phyloP scores from a whole-genome alignment of 805 yeast species.

The Sugiyamaella chiloensis region DNA sequence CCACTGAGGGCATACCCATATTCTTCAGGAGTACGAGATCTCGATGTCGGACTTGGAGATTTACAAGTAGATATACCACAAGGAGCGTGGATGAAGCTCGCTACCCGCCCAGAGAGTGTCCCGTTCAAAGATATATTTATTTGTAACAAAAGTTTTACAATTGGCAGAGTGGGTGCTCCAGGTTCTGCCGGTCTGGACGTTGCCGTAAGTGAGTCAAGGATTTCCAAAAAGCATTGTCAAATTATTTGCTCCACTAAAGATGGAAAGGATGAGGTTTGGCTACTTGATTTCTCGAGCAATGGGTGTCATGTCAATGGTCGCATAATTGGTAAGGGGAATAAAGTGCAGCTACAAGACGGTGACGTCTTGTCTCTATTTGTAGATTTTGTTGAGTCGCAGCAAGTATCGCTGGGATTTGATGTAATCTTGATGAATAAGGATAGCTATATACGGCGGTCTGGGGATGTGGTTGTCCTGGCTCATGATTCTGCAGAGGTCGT shows the following conservation, averaged over 20 bases:
- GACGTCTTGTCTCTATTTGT: constrained; percentile 60
- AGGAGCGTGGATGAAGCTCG: constrained; percentile 62
- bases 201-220: constrained; percentile 65
- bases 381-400: constrained; percentile 42
- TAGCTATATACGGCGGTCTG: constrained; percentile 7
- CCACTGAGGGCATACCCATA: constrained; percentile 7
- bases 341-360: constrained; percentile 57
- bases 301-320: constrained; percentile 67
- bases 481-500: background rate
- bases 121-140: constrained; percentile 50
- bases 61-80: constrained; percentile 37
- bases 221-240: constrained; percentile 82
- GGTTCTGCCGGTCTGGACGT: constrained; percentile 36
- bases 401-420: constrained; percentile 16
- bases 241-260: constrained; percentile 40
- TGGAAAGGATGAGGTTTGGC: constrained; percentile 72
- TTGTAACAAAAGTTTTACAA: constrained; percentile 63
- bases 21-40: constrained; percentile 24
- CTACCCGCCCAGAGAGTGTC: constrained; percentile 48
- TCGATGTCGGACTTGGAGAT: constrained; percentile 21
- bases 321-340: constrained; percentile 58
- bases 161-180: constrained; percentile 61
- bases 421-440: constrained; percentile 14
- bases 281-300: constrained; percentile 75
- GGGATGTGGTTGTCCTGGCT: background rate